Evolutionary conservation across 176 grass and related monocot genomes (phyloP), one percentile per base, ranked within the genome.

Genomic region (Ananas comosus): DNA sequence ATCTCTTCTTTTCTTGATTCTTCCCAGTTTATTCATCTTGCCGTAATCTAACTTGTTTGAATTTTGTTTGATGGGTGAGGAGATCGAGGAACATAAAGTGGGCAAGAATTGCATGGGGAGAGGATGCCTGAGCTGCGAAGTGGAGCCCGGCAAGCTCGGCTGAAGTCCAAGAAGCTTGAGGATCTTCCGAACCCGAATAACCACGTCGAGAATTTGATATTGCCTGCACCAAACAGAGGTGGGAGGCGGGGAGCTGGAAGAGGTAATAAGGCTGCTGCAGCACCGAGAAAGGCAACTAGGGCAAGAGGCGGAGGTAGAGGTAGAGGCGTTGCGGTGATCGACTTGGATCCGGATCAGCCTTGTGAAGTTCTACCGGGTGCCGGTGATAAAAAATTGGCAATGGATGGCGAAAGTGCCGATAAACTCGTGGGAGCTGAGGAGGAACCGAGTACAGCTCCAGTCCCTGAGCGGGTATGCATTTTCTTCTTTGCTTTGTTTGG

Each of bases 81-180:
- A 88, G 89, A 83, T 67, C 52, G 13, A 71, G 22, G 69, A 75
- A 69, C 79, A 57, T 80, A 64, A 78, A 72, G 29, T 72, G 51
- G 47, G 74, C 51, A 59, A 10, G 53, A 82, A 64, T 96, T 96
- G 84, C 80, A 96, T 96, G 88, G 92, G 83, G 77, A 89, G 85
- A 96, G 83, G 76, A 96, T 96, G 92, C 86, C 88, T 82, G 70
- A 87, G 65, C 81, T 91, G 83, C 81, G 88, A 80, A 91, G 88
- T 80, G 91, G 88, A 73, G 76, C 76, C 76, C 85, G 85, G 13
- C 92, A 91, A 88, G 85, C 85, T 22, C 83, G 80, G 17, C 53
- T 91, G 61, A 88, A 73, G 71, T 91, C 88, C 49, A 85, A 78
- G 73, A 89, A 87, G 65, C 83, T 68, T 5, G 76, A 82, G 42